Evolutionary conservation across 108 stramenopile genomes (phyloP), one percentile per base, ranked within the genome.

Genomic region (Asterionellopsis glacialis): DNA sequence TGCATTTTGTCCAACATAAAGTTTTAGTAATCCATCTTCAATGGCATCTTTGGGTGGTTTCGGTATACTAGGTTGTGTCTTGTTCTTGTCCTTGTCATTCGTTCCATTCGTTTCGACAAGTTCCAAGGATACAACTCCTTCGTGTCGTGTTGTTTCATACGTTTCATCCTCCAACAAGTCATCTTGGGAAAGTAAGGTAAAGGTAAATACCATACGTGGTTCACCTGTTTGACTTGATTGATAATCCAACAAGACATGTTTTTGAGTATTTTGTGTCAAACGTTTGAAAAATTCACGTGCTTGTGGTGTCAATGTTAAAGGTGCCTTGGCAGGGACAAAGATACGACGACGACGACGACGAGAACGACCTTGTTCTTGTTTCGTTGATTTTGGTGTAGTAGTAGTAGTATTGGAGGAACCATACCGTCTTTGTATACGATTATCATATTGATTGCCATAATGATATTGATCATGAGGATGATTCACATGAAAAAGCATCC

Each of bases 131-230:
- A 93, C 88, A 16, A 18, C 53, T 33, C n/a, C 33, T 15, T 40
- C 15, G 2, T 33, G 33, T 33, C 33, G 33, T 59, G 13, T 24
- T 69, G 0, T 33, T 26, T 64, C 83, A 57, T 64, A 84, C 78
- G 75, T 84, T 63, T 87, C 86, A 51, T 76, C 59, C 1, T 12
- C 28, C 49, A 64, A 42, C 22, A 90, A 33, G 26, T 92, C 71
- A 16, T 76, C 70, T 64, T 79, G 72, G 40, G 72, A 65, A 12
- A 93, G 71, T 58, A 93, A 88, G 23, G 73, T 63, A 66, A 93
- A 93, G 22, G 82, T 77, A 65, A 88, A 93, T 26, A 89, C 88
- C 91, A 93, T 93, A 0, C 86, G 61, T 6, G 84, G 73, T 56
- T 88, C 74, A 22, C 88, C 85, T 16, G 74, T 40, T 57, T 82